Conservation (phyloP, 2,329 filamentous ascomycete species). For the Rhynchosporium secalis region DNA sequence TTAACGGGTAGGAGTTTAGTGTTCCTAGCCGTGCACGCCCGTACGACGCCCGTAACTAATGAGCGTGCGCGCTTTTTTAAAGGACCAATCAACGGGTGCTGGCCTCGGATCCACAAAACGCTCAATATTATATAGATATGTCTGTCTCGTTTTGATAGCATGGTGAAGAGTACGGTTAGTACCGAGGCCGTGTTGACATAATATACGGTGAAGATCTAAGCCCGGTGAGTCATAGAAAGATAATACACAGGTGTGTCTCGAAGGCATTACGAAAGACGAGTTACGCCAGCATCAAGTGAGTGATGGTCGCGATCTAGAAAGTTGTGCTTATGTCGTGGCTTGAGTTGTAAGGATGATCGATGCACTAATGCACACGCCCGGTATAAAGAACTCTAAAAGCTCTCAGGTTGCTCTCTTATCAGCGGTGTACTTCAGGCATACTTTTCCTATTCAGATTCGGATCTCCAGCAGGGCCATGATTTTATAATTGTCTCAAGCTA, state of each 20-base stretch:
- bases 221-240: neutral
- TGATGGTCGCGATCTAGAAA: neutral
- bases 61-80: no score
- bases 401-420: neutral
- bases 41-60: no score
- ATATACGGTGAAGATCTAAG: neutral
- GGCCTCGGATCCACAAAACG: no score
- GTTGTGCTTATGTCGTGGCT: neutral
- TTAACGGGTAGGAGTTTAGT: no score
- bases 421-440: neutral
- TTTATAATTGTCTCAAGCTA: neutral
- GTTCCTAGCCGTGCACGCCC: no score
- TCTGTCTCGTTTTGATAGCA: neutral
- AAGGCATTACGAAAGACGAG: no score
- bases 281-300: neutral
- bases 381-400: no score
- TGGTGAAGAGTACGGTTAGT: neutral
- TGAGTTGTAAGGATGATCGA: constrained; percentile 6
- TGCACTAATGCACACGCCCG: neutral
- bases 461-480: neutral
- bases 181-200: neutral
- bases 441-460: neutral
- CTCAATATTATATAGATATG: no score
- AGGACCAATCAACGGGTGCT: no score
- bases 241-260: neutral